phyloP scores from a whole-genome alignment of 2,329 filamentous ascomycete genomes.

The Phialophora tarda region DNA sequence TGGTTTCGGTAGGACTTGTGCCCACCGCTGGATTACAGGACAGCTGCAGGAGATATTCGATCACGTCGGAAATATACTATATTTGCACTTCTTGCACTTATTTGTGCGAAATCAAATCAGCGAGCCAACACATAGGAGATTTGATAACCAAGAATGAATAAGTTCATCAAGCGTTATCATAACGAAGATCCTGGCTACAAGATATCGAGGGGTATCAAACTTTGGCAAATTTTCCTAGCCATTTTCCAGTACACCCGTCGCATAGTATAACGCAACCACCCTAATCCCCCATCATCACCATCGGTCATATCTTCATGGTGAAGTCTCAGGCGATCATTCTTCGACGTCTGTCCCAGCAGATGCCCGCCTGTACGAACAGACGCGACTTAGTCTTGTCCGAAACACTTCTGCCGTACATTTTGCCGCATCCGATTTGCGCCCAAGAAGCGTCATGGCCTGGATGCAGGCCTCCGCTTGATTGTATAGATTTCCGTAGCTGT shows the following conservation, averaged over 20 bases:
- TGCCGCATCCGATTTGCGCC: slow-evolving; percentile 32
- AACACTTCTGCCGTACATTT: slow-evolving; percentile 30
- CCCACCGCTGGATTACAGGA: background rate
- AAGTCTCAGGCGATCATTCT: background rate
- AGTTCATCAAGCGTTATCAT: background rate
- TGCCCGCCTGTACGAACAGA: slow-evolving; percentile 4
- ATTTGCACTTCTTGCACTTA: background rate
- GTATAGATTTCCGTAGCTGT: slow-evolving; percentile 22
- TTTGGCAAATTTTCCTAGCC: background rate
- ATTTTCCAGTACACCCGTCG: background rate
- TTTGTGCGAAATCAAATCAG: background rate
- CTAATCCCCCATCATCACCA: background rate
- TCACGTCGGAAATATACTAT: background rate
- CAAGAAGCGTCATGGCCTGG: slow-evolving; percentile 33
- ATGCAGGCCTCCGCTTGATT: slow-evolving; percentile 28
- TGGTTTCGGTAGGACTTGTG: background rate
- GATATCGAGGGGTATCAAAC: background rate
- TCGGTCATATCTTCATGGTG: background rate
- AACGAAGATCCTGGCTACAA: background rate
- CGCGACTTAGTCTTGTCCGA: slow-evolving; percentile 18
- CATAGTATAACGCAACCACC: background rate
- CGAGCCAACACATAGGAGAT: background rate
- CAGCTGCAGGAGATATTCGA: background rate
- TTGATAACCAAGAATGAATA: background rate
- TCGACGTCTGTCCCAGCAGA: background rate